Evolutionary conservation across 257 asterid genomes (phyloP), one percentile per base, ranked within the genome.

Genomic region (Galeopsis tetrahit): DNA sequence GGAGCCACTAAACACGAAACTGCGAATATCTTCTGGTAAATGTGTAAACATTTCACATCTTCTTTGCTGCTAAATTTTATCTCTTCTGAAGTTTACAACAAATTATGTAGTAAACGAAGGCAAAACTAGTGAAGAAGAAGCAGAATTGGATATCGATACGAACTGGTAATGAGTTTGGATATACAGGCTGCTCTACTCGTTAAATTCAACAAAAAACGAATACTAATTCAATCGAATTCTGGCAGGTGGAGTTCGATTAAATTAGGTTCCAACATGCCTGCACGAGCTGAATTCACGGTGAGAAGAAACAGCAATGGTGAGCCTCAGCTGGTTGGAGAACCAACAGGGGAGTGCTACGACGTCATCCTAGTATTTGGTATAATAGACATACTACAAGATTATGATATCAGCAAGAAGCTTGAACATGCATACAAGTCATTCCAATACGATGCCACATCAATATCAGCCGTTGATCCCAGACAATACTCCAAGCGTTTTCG

Each of bases 381-480:
- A 21, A 93, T 93, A 31, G 98, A 93, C 85, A 91, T 93, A 64
- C 74, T 90, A 21, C 98, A 93, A 75, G 97, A 90, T 62, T 93
- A 90, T 17, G 98, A 90, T 48, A 90, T 93, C 63, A 87, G 96
- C 86, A 93, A 93, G 90, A 93, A 87, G 88, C 94, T 93, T 4
- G 98, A 93, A 74, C 98, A 93, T 70, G 97, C 97, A 6, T 90
- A 90, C 86, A 93, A 93, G 80, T 84, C 98, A 6, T 82, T 93
- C 73, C 97, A 93, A 31, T 84, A 83, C 17, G 98, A 93, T 63
- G 82, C 97, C n/a, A 83, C 92, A n/a, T 90, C 96, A 63, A 93
- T 91, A 63, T 93, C 98, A 1, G 94, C 97, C 3, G 97, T 93
- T 35, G 98, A 93, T 66, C 98, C 98, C 61, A 83, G 80, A 61